Conservation (phyloP, 768 basidiomycete genomes). For the Trametes punicea region DNA sequence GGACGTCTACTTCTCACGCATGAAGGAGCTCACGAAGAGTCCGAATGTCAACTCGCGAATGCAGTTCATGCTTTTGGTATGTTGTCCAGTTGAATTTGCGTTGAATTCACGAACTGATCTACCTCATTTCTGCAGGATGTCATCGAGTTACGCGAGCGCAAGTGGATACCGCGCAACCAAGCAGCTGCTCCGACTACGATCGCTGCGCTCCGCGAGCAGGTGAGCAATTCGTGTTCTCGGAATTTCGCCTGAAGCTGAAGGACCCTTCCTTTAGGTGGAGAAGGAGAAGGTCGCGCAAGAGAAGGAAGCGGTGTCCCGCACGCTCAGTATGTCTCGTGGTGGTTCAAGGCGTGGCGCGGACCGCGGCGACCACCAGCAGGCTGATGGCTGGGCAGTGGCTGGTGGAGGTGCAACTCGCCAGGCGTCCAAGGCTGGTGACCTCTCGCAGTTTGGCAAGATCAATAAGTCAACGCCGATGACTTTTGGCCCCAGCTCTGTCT, state of each 20-base stretch:
- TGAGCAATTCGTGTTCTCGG: constrained; percentile 38
- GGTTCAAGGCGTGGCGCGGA: constrained; percentile 87
- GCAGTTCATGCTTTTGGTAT: constrained; percentile 92
- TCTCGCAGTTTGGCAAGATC: constrained; percentile 88
- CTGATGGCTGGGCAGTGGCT: constrained; percentile 89
- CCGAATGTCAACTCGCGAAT: constrained; percentile 79
- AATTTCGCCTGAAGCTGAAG: constrained; percentile 8
- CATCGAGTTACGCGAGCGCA: constrained; percentile 79
- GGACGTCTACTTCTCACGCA: constrained; percentile 90
- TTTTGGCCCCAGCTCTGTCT: constrained; percentile 85
- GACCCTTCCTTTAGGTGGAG: constrained; percentile 54
- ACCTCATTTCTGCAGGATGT: constrained; percentile 60
- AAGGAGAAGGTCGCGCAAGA: constrained; percentile 89
- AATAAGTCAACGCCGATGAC: constrained; percentile 60
- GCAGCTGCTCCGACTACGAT: constrained; percentile 83
- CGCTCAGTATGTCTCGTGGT: constrained; percentile 80
- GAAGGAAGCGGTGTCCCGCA: constrained; percentile 58
- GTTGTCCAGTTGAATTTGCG: constrained; percentile 23
- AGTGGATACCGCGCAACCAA: constrained; percentile 72
- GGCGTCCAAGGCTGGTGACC: constrained; percentile 77
- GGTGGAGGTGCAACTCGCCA: constrained; percentile 38
- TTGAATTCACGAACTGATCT: constrained; percentile 2
- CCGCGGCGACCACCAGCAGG: constrained; percentile 54
- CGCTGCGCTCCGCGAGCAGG: constrained; percentile 83
- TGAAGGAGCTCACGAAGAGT: constrained; percentile 79